phyloP scores from a whole-genome alignment of 2,329 filamentous ascomycete species.

The Pyrenochaeta sp. region DNA sequence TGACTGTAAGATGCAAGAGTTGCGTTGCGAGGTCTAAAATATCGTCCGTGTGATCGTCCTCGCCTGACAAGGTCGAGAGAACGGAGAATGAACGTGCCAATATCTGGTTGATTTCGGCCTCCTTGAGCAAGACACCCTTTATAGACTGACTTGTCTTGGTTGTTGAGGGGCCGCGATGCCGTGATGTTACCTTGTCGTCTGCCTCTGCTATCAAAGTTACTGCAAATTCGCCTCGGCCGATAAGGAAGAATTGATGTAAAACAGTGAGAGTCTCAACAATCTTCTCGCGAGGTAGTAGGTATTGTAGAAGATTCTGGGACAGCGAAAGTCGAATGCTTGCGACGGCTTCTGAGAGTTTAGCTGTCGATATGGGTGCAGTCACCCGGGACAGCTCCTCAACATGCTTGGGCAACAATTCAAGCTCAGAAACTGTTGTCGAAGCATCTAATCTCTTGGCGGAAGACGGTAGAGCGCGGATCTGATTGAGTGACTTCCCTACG shows the following conservation, averaged over 20 bases:
- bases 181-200: slow-evolving; percentile 77
- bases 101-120: slow-evolving; percentile 82
- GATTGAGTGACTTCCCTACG: slow-evolving; percentile 87
- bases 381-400: slow-evolving; percentile 74
- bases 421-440: slow-evolving; percentile 53
- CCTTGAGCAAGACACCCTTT: slow-evolving; percentile 76
- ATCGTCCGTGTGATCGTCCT: slow-evolving; percentile 78
- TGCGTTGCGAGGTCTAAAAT: slow-evolving; percentile 83
- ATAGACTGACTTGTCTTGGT: slow-evolving; percentile 59
- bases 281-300: slow-evolving; percentile 78
- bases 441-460: slow-evolving; percentile 37
- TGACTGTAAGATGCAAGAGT: slow-evolving; percentile 72
- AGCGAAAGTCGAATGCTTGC: slow-evolving; percentile 80
- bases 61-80: slow-evolving; percentile 77
- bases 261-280: slow-evolving; percentile 81
- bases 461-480: slow-evolving; percentile 66
- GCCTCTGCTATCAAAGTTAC: slow-evolving; percentile 86
- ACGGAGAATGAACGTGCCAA: slow-evolving; percentile 81
- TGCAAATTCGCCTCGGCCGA: slow-evolving; percentile 90
- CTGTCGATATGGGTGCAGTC: slow-evolving; percentile 75
- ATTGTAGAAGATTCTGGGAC: slow-evolving; percentile 83
- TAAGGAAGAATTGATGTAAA: slow-evolving; percentile 84
- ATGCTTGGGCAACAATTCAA: slow-evolving; percentile 72
- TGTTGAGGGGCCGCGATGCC: slow-evolving; percentile 64
- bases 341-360: slow-evolving; percentile 75